A percentile compares a stretch with the other conserved stretches of the same genome.
These are phyloP conservation scores for Tuber brumale DNA, from an alignment of 495 filamentous ascomycete genomes.

Conservation along the genomic window DNA sequence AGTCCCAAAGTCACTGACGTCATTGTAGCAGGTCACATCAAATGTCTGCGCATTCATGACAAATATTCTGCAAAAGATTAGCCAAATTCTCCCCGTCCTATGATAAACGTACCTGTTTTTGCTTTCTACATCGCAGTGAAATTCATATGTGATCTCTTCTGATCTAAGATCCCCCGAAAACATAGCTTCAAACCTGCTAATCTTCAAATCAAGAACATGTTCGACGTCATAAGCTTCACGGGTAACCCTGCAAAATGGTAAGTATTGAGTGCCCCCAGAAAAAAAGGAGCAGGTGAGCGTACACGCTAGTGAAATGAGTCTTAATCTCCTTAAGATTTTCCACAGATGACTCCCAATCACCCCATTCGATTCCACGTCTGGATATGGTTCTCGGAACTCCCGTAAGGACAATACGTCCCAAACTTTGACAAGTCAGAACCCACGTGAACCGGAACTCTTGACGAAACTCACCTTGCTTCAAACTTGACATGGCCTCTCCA, in stretches of 20 bases:
- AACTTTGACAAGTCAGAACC: constrained; percentile 20
- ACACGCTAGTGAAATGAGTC: constrained; percentile 34
- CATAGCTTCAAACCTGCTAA: constrained; percentile 30
- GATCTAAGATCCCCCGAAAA: constrained; percentile 23
- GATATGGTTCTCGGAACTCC: constrained; percentile 28
- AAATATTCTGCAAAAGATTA: constrained; percentile 18
- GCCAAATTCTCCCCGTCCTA: neutral
- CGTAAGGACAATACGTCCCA: constrained; percentile 30
- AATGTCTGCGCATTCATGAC: constrained; percentile 31
- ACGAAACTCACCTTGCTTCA: constrained; percentile 24
- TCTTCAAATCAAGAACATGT: constrained; percentile 28
- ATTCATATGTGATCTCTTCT: constrained; percentile 33
- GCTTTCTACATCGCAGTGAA: constrained; percentile 33
- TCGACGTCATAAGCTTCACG: constrained; percentile 34
- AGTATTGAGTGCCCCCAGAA: neutral
- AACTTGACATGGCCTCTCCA: constrained; percentile 34
- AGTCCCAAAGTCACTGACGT: constrained; percentile 27
- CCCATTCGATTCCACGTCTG: constrained; percentile 29
- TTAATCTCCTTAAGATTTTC: constrained; percentile 19
- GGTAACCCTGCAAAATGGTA: constrained; percentile 25
- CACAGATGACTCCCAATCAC: constrained; percentile 27
- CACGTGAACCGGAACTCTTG: neutral
- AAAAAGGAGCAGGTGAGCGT: constrained; percentile 2
- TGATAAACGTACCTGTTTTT: constrained; percentile 22
- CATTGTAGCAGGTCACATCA: constrained; percentile 29